Evolutionary conservation across 1,284 basidiomycete genomes (phyloP).

Genomic region (Ceratobasidium sp.): DNA sequence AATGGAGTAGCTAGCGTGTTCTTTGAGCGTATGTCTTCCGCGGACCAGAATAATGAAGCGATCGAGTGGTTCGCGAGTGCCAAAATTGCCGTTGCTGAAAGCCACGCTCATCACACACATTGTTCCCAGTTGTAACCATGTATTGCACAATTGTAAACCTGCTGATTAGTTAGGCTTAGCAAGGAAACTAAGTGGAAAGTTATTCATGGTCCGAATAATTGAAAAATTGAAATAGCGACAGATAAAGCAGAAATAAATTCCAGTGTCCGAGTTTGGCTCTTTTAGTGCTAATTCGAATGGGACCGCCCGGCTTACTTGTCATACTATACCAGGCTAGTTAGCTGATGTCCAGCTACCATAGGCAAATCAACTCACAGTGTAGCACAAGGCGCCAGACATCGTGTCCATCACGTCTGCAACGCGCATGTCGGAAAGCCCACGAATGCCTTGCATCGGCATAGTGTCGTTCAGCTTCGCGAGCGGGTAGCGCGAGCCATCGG

Average conservation of each 20-base stretch:
- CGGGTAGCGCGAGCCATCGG: slow-evolving; percentile 27
- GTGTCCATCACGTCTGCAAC: slow-evolving; percentile 44
- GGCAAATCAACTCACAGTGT: slow-evolving; percentile 8
- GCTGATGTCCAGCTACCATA: neutral
- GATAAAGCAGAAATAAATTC: neutral
- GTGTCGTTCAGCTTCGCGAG: slow-evolving; percentile 36
- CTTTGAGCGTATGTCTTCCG: no score
- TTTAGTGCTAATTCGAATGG: neutral
- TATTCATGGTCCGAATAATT: neutral
- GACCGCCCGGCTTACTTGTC: neutral
- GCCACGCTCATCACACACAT: neutral
- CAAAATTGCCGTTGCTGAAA: no score
- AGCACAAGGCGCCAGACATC: slow-evolving; percentile 38
- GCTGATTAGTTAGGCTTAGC: neutral
- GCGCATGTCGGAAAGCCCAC: slow-evolving; percentile 31
- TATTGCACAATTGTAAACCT: neutral
- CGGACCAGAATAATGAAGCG: no score
- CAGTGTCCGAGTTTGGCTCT: neutral
- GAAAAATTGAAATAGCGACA: neutral
- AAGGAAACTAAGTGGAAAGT: no score
- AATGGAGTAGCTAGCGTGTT: no score
- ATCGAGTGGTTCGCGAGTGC: no score
- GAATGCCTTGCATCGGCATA: slow-evolving; percentile 32
- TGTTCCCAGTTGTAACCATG: neutral
- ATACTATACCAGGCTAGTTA: neutral